A percentile compares a stretch with the other conserved stretches of the same genome.
These are phyloP conservation scores for Pseudopyricularia javanii DNA, from an alignment of 2,329 filamentous ascomycete genomes.

Conservation along the genomic window DNA sequence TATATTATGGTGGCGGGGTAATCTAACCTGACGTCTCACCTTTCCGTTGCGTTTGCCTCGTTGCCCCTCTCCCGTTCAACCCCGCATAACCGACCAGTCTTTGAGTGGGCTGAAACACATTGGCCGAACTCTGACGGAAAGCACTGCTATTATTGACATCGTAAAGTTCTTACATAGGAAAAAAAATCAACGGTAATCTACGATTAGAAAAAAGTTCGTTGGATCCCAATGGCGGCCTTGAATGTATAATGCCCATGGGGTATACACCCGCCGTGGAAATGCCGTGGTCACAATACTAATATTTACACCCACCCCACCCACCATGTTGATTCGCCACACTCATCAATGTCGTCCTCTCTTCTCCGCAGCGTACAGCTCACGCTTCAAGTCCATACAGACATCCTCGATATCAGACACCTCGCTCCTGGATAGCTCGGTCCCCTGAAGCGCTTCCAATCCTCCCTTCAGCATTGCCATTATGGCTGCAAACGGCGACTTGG, in stretches of 20 bases:
- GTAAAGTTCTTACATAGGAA: too few species aligned
- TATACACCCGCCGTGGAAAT: too few species aligned
- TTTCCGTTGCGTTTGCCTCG: neutral
- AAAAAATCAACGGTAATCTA: too few species aligned
- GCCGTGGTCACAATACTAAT: too few species aligned
- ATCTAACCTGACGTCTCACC: too few species aligned
- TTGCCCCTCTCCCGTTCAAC: neutral
- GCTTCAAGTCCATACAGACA: conserved; percentile 66
- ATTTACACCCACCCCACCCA: neutral
- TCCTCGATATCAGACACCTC: conserved; percentile 65
- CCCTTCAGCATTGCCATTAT: conserved; percentile 42
- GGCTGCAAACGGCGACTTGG: conserved; percentile 25
- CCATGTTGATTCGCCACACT: neutral
- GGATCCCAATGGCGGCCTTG: too few species aligned
- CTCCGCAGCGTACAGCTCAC: conserved; percentile 60
- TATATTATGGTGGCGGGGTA: neutral
- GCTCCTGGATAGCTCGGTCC: conserved; percentile 45
- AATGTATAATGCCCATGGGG: too few species aligned
- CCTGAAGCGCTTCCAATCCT: conserved; percentile 47
- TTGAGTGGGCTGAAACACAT: neutral
- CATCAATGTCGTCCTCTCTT: conserved; percentile 32
- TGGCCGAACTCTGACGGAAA: neutral
- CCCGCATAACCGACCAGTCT: neutral
- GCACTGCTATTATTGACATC: too few species aligned
- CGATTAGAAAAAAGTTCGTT: too few species aligned